Evolutionary conservation across 2,329 filamentous ascomycete genomes (phyloP).

Genomic region (Xylaria sp.): DNA sequence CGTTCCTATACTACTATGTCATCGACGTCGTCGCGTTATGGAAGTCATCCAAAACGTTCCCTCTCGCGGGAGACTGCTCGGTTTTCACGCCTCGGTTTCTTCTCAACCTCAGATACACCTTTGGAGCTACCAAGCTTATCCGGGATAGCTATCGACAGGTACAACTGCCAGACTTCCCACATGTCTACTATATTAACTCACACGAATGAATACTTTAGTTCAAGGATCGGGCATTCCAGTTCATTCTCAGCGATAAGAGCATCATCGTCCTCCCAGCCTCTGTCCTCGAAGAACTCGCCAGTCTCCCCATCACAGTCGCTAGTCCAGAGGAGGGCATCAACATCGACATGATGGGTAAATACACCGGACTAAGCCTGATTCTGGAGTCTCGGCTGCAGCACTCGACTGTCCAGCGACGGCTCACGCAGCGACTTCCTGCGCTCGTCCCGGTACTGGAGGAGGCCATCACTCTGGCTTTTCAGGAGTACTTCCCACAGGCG

Average conservation of each 20-base stretch:
- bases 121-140: not conserved
- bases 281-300: slow-evolving; percentile 10
- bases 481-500: not conserved
- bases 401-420: slow-evolving; percentile 16
- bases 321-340: slow-evolving; percentile 9
- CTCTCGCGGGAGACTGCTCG: not conserved
- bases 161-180: not conserved
- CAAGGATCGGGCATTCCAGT: slow-evolving; percentile 8
- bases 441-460: slow-evolving; percentile 11
- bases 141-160: slow-evolving; percentile 4
- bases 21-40: not conserved
- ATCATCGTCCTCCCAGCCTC: slow-evolving; percentile 6
- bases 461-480: not conserved
- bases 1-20: not conserved
- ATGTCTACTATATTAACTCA: not conserved
- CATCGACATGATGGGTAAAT: slow-evolving; percentile 14
- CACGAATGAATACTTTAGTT: not conserved
- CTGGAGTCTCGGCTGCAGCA: slow-evolving; percentile 15
- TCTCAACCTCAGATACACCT: not conserved
- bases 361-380: slow-evolving; percentile 13
- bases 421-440: slow-evolving; percentile 12
- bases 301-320: slow-evolving; percentile 11
- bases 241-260: slow-evolving; percentile 8
- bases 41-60: slow-evolving; percentile 3
- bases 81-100: slow-evolving; percentile 3